A percentile compares a stretch with the other conserved stretches of the same genome.
Evolutionary conservation across 2,329 filamentous ascomycete genomes (phyloP).

Genomic region (Aureobasidium sp.): DNA sequence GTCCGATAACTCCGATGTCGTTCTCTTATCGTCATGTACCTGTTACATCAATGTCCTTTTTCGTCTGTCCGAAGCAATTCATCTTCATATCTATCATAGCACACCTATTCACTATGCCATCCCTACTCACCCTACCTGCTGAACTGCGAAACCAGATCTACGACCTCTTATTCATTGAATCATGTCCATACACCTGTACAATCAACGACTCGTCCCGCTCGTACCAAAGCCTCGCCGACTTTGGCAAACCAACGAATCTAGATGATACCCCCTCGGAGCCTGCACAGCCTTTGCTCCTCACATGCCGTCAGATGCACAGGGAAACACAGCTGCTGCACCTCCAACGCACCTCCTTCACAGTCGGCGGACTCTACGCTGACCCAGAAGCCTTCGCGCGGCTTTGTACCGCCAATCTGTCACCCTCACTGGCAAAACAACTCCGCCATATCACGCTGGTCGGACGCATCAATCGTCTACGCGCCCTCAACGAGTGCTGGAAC

Average conservation of each 20-base stretch:
- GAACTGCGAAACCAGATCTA: conserved; percentile 19
- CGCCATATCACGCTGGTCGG: conserved; percentile 29
- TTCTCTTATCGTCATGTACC: conserved; percentile 1
- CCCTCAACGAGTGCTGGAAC: conserved; percentile 31
- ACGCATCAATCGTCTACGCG: conserved; percentile 26
- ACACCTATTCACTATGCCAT: conserved; percentile 1
- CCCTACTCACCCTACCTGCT: conserved; percentile 17
- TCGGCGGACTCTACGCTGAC: conserved; percentile 22
- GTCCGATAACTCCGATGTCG: conserved; percentile 9
- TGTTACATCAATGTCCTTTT: conserved; percentile 13
- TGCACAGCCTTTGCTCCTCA: neutral
- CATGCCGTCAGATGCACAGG: conserved; percentile 15
- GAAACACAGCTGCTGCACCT: conserved; percentile 26
- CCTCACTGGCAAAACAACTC: conserved; percentile 21
- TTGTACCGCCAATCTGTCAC: conserved; percentile 21
- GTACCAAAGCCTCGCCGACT: neutral
- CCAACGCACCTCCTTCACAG: conserved; percentile 24
- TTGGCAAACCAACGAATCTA: neutral
- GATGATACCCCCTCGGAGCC: neutral
- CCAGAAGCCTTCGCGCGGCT: conserved; percentile 26
- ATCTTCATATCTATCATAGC: neutral
- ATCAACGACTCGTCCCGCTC: neutral
- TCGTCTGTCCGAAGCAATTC: neutral
- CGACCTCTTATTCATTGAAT: conserved; percentile 13
- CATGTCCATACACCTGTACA: conserved; percentile 5